phyloP scores from a whole-genome alignment of 2,329 filamentous ascomycete genomes.

The Metarhizium sp. region DNA sequence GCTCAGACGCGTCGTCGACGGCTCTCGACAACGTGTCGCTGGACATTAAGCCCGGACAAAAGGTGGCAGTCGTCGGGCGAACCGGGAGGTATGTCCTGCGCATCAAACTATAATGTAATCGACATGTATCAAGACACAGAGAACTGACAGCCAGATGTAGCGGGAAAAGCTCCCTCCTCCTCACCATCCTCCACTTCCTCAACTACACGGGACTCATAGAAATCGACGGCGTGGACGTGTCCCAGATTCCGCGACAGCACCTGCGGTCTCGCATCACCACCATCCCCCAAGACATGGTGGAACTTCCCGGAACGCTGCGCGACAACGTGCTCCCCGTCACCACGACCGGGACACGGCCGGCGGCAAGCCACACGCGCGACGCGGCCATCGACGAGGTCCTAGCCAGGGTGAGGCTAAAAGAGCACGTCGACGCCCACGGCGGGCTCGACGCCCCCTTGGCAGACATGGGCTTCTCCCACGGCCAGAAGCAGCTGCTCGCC shows the following conservation, averaged over 20 bases:
- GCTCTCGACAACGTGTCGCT: constrained; percentile 8
- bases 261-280: constrained; percentile 20
- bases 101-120: neutral
- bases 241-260: constrained; percentile 10
- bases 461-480: constrained; percentile 7
- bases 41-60: constrained; percentile 10
- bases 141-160: constrained; percentile 1
- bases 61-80: constrained; percentile 12
- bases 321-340: neutral
- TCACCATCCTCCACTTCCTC: neutral
- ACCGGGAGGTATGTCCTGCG: constrained; percentile 6
- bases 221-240: constrained; percentile 20
- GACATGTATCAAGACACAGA: neutral
- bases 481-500: constrained; percentile 11
- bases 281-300: constrained; percentile 19
- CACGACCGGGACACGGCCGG: neutral
- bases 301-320: constrained; percentile 10
- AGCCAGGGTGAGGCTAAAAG: constrained; percentile 6
- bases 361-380: neutral
- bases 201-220: neutral
- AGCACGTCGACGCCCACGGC: constrained; percentile 1
- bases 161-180: constrained; percentile 13
- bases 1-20: neutral
- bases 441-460: constrained; percentile 8
- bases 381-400: constrained; percentile 6